Conservation (phyloP, 352 stramenopile species). For the Phytophthora uliginosa region DNA sequence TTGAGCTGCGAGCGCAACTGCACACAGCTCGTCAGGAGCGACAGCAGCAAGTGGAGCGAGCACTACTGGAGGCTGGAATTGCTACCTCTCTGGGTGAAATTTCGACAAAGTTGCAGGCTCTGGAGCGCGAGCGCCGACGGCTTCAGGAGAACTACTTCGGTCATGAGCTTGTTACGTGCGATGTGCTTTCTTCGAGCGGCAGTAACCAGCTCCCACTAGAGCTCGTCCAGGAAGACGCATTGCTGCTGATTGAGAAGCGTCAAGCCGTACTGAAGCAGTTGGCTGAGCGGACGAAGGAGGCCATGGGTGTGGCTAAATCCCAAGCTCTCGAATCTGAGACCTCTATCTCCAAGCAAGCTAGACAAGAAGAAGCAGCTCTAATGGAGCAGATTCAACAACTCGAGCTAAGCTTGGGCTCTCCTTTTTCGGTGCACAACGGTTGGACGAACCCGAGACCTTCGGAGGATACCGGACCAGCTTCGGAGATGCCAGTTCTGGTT, state of each 20-base stretch:
- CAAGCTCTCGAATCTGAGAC: slow-evolving; percentile 6
- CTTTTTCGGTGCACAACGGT: background rate
- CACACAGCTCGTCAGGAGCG: slow-evolving; percentile 41
- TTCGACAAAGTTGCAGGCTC: slow-evolving; percentile 27
- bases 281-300: slow-evolving; percentile 45
- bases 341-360: background rate
- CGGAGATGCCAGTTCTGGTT: slow-evolving; percentile 25
- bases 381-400: slow-evolving; percentile 31
- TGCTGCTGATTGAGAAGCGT: slow-evolving; percentile 39
- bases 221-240: slow-evolving; percentile 50
- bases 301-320: slow-evolving; percentile 38
- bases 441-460: background rate
- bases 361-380: slow-evolving; percentile 28
- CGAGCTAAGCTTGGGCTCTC: slow-evolving; percentile 10
- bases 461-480: background rate
- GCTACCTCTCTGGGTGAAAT: slow-evolving; percentile 24
- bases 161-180: slow-evolving; percentile 45
- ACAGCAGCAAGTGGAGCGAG: slow-evolving; percentile 19
- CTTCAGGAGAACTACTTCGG: slow-evolving; percentile 41
- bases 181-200: slow-evolving; percentile 8
- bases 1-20: slow-evolving; percentile 41
- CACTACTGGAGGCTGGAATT: slow-evolving; percentile 41
- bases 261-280: slow-evolving; percentile 34
- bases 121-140: slow-evolving; percentile 46
- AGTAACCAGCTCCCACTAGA: slow-evolving; percentile 25